phyloP scores from a whole-genome alignment of 805 yeast genomes.

The Blastobotrys mokoenaii region DNA sequence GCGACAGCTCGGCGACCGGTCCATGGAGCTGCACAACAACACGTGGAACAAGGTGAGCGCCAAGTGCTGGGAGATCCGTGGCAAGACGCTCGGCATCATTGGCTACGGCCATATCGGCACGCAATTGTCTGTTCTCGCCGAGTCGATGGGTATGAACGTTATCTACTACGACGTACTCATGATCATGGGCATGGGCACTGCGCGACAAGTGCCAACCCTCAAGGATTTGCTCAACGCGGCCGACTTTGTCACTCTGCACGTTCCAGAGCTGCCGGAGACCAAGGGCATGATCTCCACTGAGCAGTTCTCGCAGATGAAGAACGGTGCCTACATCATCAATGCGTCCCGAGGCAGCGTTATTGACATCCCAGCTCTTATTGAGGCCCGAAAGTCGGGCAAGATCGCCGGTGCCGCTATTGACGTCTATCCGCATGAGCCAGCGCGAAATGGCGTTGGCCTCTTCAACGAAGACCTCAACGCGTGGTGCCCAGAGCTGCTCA shows the following conservation, averaged over 20 bases:
- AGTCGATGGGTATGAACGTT: slow-evolving; percentile 95
- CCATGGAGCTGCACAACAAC: slow-evolving; percentile 91
- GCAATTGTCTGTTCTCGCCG: slow-evolving; percentile 93
- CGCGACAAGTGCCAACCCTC: slow-evolving; percentile 81
- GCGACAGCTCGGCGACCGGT: slow-evolving; percentile 94
- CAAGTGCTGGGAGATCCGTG: slow-evolving; percentile 98
- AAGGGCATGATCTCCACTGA: slow-evolving; percentile 81
- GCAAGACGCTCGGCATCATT: slow-evolving; percentile 92
- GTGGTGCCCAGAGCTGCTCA: slow-evolving; percentile 76
- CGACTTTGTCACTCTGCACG: slow-evolving; percentile 89
- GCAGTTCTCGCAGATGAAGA: slow-evolving; percentile 93
- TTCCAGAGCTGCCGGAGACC: slow-evolving; percentile 91
- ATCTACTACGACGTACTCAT: slow-evolving; percentile 84
- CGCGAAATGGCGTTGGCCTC: slow-evolving; percentile 81
- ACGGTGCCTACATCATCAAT: slow-evolving; percentile 88
- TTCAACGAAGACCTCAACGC: slow-evolving; percentile 66
- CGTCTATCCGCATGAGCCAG: slow-evolving; percentile 95
- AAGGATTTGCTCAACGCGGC: slow-evolving; percentile 72
- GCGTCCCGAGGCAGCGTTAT: slow-evolving; percentile 98
- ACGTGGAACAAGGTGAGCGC: slow-evolving; percentile 95
- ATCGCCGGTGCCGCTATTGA: slow-evolving; percentile 96
- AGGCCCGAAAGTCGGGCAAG: slow-evolving; percentile 87
- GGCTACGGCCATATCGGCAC: slow-evolving; percentile 99
- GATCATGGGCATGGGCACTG: slow-evolving; percentile 95
- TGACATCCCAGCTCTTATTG: slow-evolving; percentile 87